A percentile compares a stretch with the other conserved stretches of the same genome.
These are phyloP conservation scores for Aspergillus pseudotamarii DNA, from an alignment of 2,329 filamentous ascomycete species.

Conservation along the genomic window DNA sequence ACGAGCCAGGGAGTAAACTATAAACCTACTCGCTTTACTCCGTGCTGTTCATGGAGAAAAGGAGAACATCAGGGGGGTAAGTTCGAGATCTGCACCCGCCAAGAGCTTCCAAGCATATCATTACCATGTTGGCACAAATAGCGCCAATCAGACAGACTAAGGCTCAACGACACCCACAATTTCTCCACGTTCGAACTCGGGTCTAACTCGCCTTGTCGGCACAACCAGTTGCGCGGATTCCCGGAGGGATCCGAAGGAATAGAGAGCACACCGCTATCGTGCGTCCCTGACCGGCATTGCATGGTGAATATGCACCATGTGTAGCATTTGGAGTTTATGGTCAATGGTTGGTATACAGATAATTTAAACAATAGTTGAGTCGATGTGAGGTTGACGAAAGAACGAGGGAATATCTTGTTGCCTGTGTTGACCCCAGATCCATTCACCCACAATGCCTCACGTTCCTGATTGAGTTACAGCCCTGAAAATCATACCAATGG, in stretches of 20 bases:
- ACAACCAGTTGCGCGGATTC: neutral
- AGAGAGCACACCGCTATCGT: neutral
- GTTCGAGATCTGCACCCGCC: neutral
- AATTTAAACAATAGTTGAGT: neutral
- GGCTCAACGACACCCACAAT: neutral
- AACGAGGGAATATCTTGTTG: neutral
- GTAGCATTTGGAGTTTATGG: neutral
- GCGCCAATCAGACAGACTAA: neutral
- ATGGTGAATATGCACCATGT: neutral
- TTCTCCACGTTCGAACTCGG: neutral
- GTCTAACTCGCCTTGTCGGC: neutral
- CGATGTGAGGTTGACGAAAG: neutral
- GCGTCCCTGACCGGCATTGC: no score
- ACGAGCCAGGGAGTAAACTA: neutral
- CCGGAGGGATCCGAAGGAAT: neutral
- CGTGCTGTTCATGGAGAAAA: neutral
- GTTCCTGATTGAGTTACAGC: neutral
- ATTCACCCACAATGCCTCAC: neutral
- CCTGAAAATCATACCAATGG: neutral
- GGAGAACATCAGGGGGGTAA: neutral
- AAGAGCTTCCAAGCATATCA: neutral
- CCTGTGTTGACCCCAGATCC: neutral
- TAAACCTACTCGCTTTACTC: neutral
- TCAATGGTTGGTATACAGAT: neutral
- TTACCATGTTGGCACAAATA: neutral